Evolutionary conservation across 306 rosid genomes (phyloP).

Genomic region (Begonia fuchsioides): DNA sequence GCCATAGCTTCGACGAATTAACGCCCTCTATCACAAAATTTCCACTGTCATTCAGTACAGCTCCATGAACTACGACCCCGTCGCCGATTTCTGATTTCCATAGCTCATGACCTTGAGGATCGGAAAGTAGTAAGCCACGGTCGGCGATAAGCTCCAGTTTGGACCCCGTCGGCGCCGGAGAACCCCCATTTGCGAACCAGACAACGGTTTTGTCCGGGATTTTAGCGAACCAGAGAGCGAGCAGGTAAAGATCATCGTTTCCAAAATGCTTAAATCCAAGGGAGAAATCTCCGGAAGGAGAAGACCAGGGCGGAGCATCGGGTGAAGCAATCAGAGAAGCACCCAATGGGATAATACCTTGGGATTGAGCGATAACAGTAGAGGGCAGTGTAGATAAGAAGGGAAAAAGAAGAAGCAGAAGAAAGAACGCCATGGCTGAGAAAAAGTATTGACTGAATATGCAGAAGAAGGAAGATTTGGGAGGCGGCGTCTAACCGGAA

Average conservation of each 20-base stretch:
- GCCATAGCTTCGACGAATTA: constrained; percentile 17
- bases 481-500: too few relatives aligned
- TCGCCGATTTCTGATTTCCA: background rate
- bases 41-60: constrained; percentile 16
- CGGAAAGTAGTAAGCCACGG: constrained; percentile 20
- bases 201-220: constrained; percentile 22
- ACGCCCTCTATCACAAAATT: constrained; percentile 14
- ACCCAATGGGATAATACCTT: background rate
- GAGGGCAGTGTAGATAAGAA: background rate
- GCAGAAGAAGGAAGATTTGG: too few relatives aligned
- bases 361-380: background rate
- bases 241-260: constrained; percentile 1
- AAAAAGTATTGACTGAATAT: too few relatives aligned
- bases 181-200: constrained; percentile 32
- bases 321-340: background rate
- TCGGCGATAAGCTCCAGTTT: constrained; percentile 18
- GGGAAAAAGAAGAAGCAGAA: background rate
- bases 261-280: background rate
- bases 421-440: background rate
- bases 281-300: constrained; percentile 3
- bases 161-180: constrained; percentile 25
- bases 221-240: constrained; percentile 36
- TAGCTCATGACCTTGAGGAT: constrained; percentile 9
- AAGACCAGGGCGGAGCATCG: background rate
- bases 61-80: constrained; percentile 5